Evolutionary conservation across 345 rosid genomes (phyloP).

Genomic region (Linum trigynum): DNA sequence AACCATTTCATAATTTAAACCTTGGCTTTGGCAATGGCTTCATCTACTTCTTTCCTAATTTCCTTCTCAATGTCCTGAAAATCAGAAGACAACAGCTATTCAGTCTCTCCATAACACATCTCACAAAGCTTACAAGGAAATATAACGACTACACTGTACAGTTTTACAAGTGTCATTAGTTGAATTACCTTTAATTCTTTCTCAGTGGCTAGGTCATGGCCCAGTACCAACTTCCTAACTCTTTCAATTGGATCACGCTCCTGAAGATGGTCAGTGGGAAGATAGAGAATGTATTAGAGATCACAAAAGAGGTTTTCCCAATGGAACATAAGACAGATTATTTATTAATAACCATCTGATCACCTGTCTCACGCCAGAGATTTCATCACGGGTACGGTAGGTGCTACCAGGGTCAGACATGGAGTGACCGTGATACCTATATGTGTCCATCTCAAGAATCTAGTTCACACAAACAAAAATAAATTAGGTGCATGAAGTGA

Average conservation of each 20-base stretch:
- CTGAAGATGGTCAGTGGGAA: constrained; percentile 26
- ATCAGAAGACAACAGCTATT: not conserved
- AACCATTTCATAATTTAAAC: constrained; percentile 22
- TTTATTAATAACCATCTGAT: constrained; percentile 3
- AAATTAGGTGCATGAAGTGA: not conserved
- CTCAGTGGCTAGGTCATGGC: constrained; percentile 85
- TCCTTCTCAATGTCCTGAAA: constrained; percentile 86
- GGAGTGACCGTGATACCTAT: constrained; percentile 96
- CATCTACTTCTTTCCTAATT: constrained; percentile 80
- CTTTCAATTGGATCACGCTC: constrained; percentile 96
- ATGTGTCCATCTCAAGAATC: constrained; percentile 99
- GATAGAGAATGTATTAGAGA: not conserved
- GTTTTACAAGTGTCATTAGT: too few species aligned
- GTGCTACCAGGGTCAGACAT: constrained; percentile 99
- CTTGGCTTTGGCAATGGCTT: constrained; percentile 96
- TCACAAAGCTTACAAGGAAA: too few species aligned
- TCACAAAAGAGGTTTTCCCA: constrained; percentile 1
- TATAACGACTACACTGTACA: not conserved
- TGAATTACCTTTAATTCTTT: constrained; percentile 77
- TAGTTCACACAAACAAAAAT: constrained; percentile 23
- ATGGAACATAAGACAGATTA: not conserved
- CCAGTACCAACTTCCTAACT: constrained; percentile 62
- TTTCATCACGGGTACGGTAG: constrained; percentile 97
- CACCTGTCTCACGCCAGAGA: constrained; percentile 90
- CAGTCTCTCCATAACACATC: not conserved